Percentiles rank a stretch among this genome's conserved stretches.
Conservation (phyloP, 164 flowering plant genomes). For the Chimonanthus salicifolius region DNA sequence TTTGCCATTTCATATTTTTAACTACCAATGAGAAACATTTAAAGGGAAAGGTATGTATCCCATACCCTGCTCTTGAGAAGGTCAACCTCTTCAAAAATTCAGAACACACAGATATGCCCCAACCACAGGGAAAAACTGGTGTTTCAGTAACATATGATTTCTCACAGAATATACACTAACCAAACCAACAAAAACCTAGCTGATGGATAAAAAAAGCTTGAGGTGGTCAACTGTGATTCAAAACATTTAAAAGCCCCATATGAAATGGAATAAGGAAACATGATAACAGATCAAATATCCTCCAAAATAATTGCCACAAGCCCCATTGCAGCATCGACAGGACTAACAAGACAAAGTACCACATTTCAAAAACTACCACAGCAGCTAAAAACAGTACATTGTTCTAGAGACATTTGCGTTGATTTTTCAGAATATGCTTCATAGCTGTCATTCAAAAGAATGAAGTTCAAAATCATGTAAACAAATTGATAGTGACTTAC, state of each 20-base stretch:
- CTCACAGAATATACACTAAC: no score
- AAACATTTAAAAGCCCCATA: neutral
- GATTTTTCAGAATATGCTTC: neutral
- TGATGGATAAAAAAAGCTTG: neutral
- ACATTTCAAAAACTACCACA: neutral
- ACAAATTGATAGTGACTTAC: constrained; percentile 37
- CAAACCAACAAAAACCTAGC: neutral
- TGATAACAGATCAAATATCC: neutral
- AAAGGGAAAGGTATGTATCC: no score
- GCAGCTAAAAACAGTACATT: no score
- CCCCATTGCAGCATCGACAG: neutral
- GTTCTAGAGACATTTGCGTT: no score
- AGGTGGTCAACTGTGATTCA: neutral
- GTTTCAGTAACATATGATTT: neutral
- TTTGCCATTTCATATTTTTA: no score
- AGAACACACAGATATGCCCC: neutral
- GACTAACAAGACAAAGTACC: neutral
- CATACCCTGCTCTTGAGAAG: no score
- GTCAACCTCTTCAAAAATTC: no score
- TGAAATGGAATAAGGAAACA: neutral
- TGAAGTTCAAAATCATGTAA: neutral
- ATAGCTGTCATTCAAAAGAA: neutral
- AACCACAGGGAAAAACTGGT: neutral
- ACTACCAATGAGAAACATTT: no score
- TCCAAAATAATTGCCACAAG: neutral